These are phyloP conservation scores for Lagenidium sp. DNA, from an alignment of 352 stramenopile genomes.

Conservation along the genomic window DNA sequence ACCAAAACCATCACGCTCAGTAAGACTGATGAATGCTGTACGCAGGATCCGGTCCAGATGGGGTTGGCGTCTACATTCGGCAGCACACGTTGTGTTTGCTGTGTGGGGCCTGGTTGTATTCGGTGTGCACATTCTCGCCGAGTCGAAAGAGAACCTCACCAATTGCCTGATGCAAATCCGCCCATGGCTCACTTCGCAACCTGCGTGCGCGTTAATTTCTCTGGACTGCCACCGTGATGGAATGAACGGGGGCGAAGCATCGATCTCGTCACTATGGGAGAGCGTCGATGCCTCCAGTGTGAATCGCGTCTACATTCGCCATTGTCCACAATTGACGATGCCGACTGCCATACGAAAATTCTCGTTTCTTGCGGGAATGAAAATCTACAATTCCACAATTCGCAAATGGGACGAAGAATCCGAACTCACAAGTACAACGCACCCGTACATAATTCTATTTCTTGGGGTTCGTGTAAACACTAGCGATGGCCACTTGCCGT, in stretches of 20 bases:
- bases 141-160: not conserved
- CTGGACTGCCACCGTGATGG: slow-evolving; percentile 15
- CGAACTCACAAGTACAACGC: slow-evolving; percentile 15
- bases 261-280: slow-evolving; percentile 10
- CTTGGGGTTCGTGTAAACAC: slow-evolving; percentile 16
- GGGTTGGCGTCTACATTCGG: not conserved
- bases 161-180: slow-evolving; percentile 18
- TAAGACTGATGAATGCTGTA: not conserved
- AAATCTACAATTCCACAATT: slow-evolving; percentile 31
- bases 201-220: slow-evolving; percentile 17
- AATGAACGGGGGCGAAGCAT: slow-evolving; percentile 1
- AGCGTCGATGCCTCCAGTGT: slow-evolving; percentile 11
- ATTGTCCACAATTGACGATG: slow-evolving; percentile 17
- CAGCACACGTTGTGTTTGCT: not conserved
- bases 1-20: not conserved
- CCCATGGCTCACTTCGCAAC: slow-evolving; percentile 11
- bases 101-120: slow-evolving; percentile 14
- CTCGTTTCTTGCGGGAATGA: slow-evolving; percentile 8
- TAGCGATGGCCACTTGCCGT: slow-evolving; percentile 4
- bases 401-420: slow-evolving; percentile 12
- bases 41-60: not conserved
- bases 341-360: slow-evolving; percentile 15
- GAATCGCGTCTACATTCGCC: slow-evolving; percentile 15
- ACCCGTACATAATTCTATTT: slow-evolving; percentile 12
- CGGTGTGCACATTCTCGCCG: slow-evolving; percentile 14